Evolutionary conservation across 2,329 filamentous ascomycete genomes (phyloP), one percentile per base, ranked within the genome.

Genomic region (Aspergillus sclerotialis): DNA sequence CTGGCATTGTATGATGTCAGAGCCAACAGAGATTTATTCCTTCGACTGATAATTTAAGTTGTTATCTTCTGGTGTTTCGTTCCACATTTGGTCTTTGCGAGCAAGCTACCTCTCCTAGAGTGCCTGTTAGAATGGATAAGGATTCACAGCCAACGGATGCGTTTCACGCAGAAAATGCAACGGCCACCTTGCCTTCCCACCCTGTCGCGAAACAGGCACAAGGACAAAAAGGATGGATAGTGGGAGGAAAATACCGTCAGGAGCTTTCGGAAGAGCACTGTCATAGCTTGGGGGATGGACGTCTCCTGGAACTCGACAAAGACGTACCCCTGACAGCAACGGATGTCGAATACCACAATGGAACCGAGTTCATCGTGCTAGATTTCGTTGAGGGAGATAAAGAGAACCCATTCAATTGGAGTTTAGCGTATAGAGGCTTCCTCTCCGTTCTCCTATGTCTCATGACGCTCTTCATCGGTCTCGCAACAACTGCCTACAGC

Each of bases 371-470:
- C 30, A 60, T 73, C 35, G 52, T 71, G 8, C 58, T 73, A 4
- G 58, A 60, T 23, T 73, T 72, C 39, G 60, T 62, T 1, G 49
- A 60, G 1, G 65, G 60, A 8, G 70, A 74, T 40, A 55, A 54
- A 13, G 62, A 70, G 45, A 71, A 73, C 42, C 70, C 70, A 0
- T 73, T 72, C 61, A 73, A 74, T 50, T 74, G 66, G 65, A 61
- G 56, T 26, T 44, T 48, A 2, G 56, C 51, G 33, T 58, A 63
- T 37, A 72, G 72, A 53, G 54, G 60, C 4, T 63, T 65, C 43
- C 67, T 72, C 42, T 66, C 66, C 3, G 41, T 59, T 3, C 59
- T 71, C 28, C 63, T 73, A 10, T 70, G 69, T 44, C 42, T 69
- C 9, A 73, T 73, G 69, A 72, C 69, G 2, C 57, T 73, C 7